Evolutionary conservation across 2,329 filamentous ascomycete genomes (phyloP).

Genomic region (Sclerotinia borealis): DNA sequence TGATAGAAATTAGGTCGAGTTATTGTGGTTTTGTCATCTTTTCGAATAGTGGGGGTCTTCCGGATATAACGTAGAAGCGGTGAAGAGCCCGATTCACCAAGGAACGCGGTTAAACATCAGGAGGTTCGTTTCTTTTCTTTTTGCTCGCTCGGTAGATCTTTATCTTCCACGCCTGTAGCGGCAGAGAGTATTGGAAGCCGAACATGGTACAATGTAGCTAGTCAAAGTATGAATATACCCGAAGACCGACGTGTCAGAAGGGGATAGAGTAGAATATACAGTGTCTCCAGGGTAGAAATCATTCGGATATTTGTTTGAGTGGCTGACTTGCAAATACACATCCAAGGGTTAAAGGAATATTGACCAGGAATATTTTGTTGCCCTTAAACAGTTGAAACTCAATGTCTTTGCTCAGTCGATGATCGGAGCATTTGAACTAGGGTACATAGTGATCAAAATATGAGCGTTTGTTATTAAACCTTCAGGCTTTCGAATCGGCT

Average conservation of each 20-base stretch:
- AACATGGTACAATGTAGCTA: background rate
- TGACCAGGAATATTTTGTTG: background rate
- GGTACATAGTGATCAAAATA: background rate
- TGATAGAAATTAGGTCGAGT: background rate
- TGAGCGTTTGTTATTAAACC: background rate
- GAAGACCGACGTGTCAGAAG: background rate
- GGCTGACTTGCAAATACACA: background rate
- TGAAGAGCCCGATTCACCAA: background rate
- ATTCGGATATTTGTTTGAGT: background rate
- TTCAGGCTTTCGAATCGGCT: conserved; percentile 1
- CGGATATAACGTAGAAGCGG: background rate
- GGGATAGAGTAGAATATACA: background rate
- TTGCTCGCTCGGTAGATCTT: conserved; percentile 1
- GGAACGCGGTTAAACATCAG: background rate
- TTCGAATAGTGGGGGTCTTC: background rate
- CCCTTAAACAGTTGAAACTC: background rate
- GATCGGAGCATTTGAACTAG: background rate
- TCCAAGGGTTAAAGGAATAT: background rate
- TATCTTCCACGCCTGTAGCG: conserved; percentile 2
- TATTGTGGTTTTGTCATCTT: background rate
- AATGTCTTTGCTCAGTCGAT: background rate
- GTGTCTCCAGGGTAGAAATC: conserved; percentile 4
- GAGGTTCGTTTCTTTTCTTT: conserved; percentile 2
- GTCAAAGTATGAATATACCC: background rate
- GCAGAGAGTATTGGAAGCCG: conserved; percentile 3